A percentile compares a stretch with the other conserved stretches of the same genome.
Evolutionary conservation across 2,329 filamentous ascomycete genomes (phyloP).

Genomic region (Fusarium sp.): DNA sequence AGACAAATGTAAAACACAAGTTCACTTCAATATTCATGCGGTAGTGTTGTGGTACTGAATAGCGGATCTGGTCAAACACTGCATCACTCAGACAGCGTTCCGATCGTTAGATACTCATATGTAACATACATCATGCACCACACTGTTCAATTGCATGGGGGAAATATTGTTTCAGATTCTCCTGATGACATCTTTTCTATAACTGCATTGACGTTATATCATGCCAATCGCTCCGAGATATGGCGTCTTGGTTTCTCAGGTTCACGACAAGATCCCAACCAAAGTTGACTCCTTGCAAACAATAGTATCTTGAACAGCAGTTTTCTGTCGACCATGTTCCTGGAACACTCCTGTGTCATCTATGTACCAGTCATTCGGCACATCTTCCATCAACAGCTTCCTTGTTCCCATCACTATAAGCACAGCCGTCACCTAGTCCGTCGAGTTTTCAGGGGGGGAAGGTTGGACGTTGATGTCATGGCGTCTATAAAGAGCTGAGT

Average conservation of each 20-base stretch:
- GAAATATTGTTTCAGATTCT: not conserved
- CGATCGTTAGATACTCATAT: not conserved
- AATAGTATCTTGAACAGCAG: constrained; percentile 20
- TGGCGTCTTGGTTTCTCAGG: not conserved
- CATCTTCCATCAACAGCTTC: constrained; percentile 27
- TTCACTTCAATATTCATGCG: not conserved
- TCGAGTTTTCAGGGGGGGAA: constrained; percentile 16
- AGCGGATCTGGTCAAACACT: not conserved
- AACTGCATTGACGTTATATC: not conserved
- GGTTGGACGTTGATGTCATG: not conserved
- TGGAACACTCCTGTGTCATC: constrained; percentile 34
- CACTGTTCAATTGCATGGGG: not conserved
- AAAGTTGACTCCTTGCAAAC: constrained; percentile 4
- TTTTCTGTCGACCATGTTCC: constrained; percentile 17
- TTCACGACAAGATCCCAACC: not conserved
- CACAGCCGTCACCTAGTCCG: constrained; percentile 33
- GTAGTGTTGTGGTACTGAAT: not conserved
- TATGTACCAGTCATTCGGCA: constrained; percentile 36
- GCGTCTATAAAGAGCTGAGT: not conserved
- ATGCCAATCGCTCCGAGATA: not conserved
- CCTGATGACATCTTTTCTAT: not conserved
- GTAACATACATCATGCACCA: not conserved
- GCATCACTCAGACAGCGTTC: not conserved
- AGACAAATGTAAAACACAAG: not conserved
- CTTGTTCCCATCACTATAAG: constrained; percentile 18